Conservation (phyloP, 768 basidiomycete species). For the Sistotremastrum niveocremeum region DNA sequence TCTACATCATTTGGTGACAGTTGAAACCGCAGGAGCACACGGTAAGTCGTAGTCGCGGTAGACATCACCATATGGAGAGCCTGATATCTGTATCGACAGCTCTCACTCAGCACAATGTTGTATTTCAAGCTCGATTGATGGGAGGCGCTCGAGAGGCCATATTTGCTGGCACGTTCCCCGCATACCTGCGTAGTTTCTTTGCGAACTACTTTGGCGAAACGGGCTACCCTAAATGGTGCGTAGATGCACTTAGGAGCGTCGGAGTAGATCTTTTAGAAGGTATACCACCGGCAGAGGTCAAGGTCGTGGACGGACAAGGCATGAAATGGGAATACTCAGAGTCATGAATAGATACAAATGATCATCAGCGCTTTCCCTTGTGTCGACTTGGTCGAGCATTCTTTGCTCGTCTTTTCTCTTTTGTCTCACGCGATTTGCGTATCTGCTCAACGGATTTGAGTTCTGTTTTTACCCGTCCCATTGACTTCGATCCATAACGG, state of each 20-base stretch:
- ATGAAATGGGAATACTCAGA: conserved; percentile 75
- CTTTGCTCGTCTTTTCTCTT: conserved; percentile 58
- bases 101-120: conserved; percentile 69
- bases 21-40: conserved; percentile 80
- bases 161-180: conserved; percentile 60
- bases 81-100: conserved; percentile 28
- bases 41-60: conserved; percentile 27
- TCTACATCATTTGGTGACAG: conserved; percentile 60
- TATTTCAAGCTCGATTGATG: conserved; percentile 82
- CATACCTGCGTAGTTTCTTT: conserved; percentile 68
- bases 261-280: conserved; percentile 70
- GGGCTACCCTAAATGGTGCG: conserved; percentile 83
- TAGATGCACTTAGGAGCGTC: conserved; percentile 70
- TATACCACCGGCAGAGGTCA: conserved; percentile 30
- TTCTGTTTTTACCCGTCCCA: conserved; percentile 61
- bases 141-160: conserved; percentile 76
- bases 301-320: conserved; percentile 45
- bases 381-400: conserved; percentile 58
- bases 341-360: conserved; percentile 8
- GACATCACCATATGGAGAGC: conserved; percentile 9
- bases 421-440: conserved; percentile 51
- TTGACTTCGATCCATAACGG: conserved; percentile 44
- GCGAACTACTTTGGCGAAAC: conserved; percentile 56
- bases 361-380: conserved; percentile 32
- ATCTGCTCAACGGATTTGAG: conserved; percentile 84